Evolutionary conservation across 768 basidiomycete species (phyloP), one percentile per base, ranked within the genome.

Genomic region (Auricularia auricula-judae): DNA sequence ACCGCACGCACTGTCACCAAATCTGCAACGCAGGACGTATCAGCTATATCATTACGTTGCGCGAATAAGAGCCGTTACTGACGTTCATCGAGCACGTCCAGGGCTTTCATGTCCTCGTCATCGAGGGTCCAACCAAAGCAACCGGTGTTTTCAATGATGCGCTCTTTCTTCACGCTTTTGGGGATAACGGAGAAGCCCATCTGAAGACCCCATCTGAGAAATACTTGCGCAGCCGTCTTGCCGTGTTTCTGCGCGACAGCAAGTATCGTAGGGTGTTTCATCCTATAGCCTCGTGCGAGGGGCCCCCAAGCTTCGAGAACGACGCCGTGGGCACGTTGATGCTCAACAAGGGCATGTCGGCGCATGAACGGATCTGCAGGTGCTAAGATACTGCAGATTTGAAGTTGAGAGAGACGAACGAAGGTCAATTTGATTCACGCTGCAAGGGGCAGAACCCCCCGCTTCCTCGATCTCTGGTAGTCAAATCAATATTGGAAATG

Each of bases 171-270:
- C 12, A 76, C 76, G 14, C 77, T 77, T 68, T 82, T 82, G 39
- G 81, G 81, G 62, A 82, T 79, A 54, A 76, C 71, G 64, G 78
- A 68, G 70, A 74, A 79, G 29, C 76, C 77, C 68, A 79, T 87
- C 72, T 93, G 88, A n/a, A 93, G 74, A 11, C 84, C 86, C 72
- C 85, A 91, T n/a, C 89, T 79, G 35, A 91, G 76, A 44, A 89
- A 76, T 60, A 91, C 75, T 68, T 83, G 81, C 69, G 85, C 79
- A n/a, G 81, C 76, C 58, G 76, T 71, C 69, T 84, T 89, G 44
- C 72, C 70, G 71, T 88, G 84, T 71, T 83, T 85, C 51, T 78
- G 68, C 4, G 81, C 80, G 43, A 84, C 74, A 36, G 70, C 70
- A 33, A 72, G 71, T 67, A 90, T 76, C 10, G 74, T 73, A 21